These are phyloP conservation scores for Monosporozyma solicola DNA, from an alignment of 805 yeast species.

Conservation along the genomic window DNA sequence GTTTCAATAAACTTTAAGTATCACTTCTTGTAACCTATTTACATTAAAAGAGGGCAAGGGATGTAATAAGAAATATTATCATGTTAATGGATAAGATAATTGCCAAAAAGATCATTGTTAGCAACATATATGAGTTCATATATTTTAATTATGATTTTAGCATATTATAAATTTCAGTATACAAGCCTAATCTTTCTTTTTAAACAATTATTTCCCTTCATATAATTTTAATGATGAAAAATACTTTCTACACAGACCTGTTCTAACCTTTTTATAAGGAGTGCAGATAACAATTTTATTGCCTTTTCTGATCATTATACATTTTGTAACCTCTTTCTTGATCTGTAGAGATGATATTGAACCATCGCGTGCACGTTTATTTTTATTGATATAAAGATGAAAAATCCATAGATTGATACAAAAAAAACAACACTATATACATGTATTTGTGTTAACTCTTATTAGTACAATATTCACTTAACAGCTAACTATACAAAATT, in stretches of 20 bases:
- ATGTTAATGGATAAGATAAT: background rate
- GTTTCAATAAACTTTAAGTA: background rate
- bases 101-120: background rate
- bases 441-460: too few relatives aligned
- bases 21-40: background rate
- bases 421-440: too few relatives aligned
- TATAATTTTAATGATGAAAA: constrained; percentile 24
- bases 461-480: too few relatives aligned
- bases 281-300: constrained; percentile 70
- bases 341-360: background rate
- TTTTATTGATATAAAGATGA: too few relatives aligned
- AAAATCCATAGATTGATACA: too few relatives aligned
- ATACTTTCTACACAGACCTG: constrained; percentile 33
- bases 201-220: background rate
- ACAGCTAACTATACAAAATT: too few relatives aligned
- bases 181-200: background rate
- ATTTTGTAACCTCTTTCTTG: background rate
- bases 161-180: background rate
- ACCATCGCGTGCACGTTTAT: too few relatives aligned
- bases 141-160: background rate
- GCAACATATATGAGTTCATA: constrained; percentile 1
- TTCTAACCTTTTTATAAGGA: constrained; percentile 25
- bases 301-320: constrained; percentile 21
- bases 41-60: background rate
- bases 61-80: background rate